Percentiles rank a stretch among this genome's conserved stretches.
These are phyloP conservation scores for Mortierella sp. DNA, from an alignment of 371 early-diverging fungal genomes.

Conservation along the genomic window DNA sequence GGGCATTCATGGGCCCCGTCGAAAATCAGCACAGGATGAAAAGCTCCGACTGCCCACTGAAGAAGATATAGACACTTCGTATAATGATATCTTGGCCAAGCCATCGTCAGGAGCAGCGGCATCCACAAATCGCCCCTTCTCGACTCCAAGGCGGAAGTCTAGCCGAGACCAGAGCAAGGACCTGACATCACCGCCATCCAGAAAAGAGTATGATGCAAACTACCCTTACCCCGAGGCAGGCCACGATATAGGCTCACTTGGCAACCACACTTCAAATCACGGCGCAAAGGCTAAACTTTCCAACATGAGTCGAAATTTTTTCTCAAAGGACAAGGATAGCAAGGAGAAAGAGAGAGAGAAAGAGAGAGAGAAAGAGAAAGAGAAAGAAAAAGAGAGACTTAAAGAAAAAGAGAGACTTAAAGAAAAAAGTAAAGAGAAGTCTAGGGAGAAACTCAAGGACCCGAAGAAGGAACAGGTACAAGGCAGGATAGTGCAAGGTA, in stretches of 20 bases:
- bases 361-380: constrained; percentile 22
- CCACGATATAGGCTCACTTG: constrained; percentile 18
- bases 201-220: constrained; percentile 9
- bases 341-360: constrained; percentile 40
- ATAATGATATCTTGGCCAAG: not conserved
- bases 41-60: constrained; percentile 19
- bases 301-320: constrained; percentile 55
- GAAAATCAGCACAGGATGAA: constrained; percentile 46
- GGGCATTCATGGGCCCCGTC: constrained; percentile 43
- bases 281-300: constrained; percentile 37
- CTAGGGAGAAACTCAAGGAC: constrained; percentile 37
- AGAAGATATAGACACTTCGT: constrained; percentile 7
- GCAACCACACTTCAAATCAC: constrained; percentile 7
- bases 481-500: not conserved
- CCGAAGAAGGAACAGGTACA: not conserved
- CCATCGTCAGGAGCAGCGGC: constrained; percentile 11
- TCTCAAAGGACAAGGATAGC: constrained; percentile 53
- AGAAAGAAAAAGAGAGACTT: constrained; percentile 27
- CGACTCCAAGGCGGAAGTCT: constrained; percentile 17
- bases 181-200: constrained; percentile 12
- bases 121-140: constrained; percentile 9
- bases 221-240: not conserved
- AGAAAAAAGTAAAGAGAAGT: constrained; percentile 30
- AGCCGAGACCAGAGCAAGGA: constrained; percentile 39
- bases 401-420: constrained; percentile 31